Evolutionary conservation across 1,139 yeast genomes (phyloP).

Genomic region (Saccharomycopsis hybrid): DNA sequence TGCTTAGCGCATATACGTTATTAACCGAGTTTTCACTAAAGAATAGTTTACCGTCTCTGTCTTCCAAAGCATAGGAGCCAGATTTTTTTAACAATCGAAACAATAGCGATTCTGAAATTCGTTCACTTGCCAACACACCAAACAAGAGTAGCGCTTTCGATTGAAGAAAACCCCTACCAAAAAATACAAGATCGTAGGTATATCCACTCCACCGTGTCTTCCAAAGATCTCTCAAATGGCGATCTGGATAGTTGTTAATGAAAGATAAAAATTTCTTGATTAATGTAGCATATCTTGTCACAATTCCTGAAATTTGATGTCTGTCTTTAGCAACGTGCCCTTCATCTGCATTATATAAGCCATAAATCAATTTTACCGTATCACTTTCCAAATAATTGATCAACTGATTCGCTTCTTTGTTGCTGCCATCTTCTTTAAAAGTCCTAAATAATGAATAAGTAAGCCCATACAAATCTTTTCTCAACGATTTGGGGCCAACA

Average conservation of each 20-base stretch:
- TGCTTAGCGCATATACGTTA: not conserved
- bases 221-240: conserved; percentile 43
- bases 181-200: conserved; percentile 59
- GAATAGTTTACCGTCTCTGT: not conserved
- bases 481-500: conserved; percentile 62
- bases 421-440: conserved; percentile 40
- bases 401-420: conserved; percentile 39
- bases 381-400: conserved; percentile 61
- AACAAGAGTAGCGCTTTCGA: conserved; percentile 64
- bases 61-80: not conserved
- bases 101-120: not conserved
- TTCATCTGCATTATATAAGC: conserved; percentile 41
- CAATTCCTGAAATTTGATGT: not conserved
- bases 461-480: conserved; percentile 58
- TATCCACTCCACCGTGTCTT: conserved; percentile 63
- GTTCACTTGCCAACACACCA: conserved; percentile 33
- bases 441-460: conserved; percentile 65
- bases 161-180: conserved; percentile 56
- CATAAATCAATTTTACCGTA: conserved; percentile 70
- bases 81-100: not conserved
- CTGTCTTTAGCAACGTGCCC: conserved; percentile 50
- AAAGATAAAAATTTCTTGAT: conserved; percentile 56
- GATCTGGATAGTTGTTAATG: conserved; percentile 40
- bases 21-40: not conserved
- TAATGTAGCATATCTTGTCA: conserved; percentile 25